A percentile compares a stretch with the other conserved stretches of the same genome.
phyloP scores from a whole-genome alignment of 1,284 basidiomycete genomes.

The Bjerkandera adusta region DNA sequence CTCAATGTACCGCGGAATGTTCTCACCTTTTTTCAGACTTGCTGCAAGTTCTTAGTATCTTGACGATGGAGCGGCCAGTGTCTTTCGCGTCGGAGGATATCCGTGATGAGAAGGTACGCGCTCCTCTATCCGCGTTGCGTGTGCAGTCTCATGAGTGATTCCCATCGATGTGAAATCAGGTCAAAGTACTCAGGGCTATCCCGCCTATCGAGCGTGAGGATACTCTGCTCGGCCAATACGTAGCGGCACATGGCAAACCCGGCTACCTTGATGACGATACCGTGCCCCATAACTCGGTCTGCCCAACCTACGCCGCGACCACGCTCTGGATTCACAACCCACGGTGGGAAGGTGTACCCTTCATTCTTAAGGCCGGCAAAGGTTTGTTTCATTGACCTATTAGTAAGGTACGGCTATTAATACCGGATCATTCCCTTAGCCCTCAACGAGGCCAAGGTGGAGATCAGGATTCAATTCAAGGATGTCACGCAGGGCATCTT shows the following conservation, averaged over 20 bases:
- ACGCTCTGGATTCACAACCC: constrained; percentile 92
- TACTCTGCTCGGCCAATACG: constrained; percentile 91
- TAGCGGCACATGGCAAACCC: constrained; percentile 84
- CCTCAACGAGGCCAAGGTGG: constrained; percentile 95
- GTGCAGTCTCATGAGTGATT: constrained; percentile 12
- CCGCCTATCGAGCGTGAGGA: constrained; percentile 78
- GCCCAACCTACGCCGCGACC: constrained; percentile 90
- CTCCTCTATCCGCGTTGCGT: constrained; percentile 18
- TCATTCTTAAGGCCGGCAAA: constrained; percentile 96
- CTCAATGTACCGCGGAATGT: not conserved
- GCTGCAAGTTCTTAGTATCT: constrained; percentile 86
- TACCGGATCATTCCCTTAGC: constrained; percentile 48
- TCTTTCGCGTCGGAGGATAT: constrained; percentile 96
- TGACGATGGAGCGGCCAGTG: constrained; percentile 97
- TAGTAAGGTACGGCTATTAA: constrained; percentile 1
- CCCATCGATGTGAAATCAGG: constrained; percentile 43
- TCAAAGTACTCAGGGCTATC: constrained; percentile 91
- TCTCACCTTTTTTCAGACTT: constrained; percentile 57
- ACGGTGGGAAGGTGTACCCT: constrained; percentile 96
- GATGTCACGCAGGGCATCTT: constrained; percentile 96
- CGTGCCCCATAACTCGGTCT: constrained; percentile 87
- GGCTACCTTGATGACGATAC: constrained; percentile 97
- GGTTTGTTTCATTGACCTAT: constrained; percentile 47
- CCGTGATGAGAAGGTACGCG: constrained; percentile 87
- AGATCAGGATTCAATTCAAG: constrained; percentile 95